Evolutionary conservation across 2,329 filamentous ascomycete species (phyloP), one percentile per base, ranked within the genome.

Genomic region (Pezicula rhizophila): DNA sequence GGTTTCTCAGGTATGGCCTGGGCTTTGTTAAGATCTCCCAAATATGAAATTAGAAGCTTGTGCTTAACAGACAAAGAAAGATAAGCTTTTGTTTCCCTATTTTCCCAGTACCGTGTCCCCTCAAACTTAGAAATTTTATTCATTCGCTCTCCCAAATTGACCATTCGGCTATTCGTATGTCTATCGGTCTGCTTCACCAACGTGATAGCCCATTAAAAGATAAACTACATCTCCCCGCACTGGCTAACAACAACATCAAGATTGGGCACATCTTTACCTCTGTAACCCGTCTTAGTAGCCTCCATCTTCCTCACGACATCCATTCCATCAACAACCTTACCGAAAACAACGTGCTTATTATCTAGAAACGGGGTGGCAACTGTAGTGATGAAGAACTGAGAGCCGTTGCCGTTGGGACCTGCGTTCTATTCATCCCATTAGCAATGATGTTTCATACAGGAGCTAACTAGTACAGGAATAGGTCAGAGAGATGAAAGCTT

Each of bases 331-430:
- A 89, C 75, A 2, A 97, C 92, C 66, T 87, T 85, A 45, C 93
- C 93, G 61, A 97, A 97, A 15, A 97, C 91, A 49, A 96, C 90
- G 67, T 99, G 93, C 71, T 97, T 97, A 63, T 79, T 80, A 69
- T 97, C 87, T 23, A 99, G 73, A 64, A 95, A 95, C 2, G 89
- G 89, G 0, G 92, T 93, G 5, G 87, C 77, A 2, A 86, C 86
- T 0, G 88, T 93, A 2, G 91, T 96, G 72, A 97, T 92, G 76
- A 99, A 99, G 76, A 99, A 99, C 65, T 97, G 93, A 51, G 83
- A 90, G 34, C 93, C 93, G 68, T 97, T 97, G 57, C 88, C 92
- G 69, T 96, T 87, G 47, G 88, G 87, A 1, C 92, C 92, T 25
- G 87, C 87, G 66, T 96, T 96, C 85, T 93, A 53, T 28, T 39